A percentile compares a stretch with the other conserved stretches of the same genome.
These are phyloP conservation scores for Theileria luwenshuni DNA, from an alignment of 169 alveolate species.

Conservation along the genomic window DNA sequence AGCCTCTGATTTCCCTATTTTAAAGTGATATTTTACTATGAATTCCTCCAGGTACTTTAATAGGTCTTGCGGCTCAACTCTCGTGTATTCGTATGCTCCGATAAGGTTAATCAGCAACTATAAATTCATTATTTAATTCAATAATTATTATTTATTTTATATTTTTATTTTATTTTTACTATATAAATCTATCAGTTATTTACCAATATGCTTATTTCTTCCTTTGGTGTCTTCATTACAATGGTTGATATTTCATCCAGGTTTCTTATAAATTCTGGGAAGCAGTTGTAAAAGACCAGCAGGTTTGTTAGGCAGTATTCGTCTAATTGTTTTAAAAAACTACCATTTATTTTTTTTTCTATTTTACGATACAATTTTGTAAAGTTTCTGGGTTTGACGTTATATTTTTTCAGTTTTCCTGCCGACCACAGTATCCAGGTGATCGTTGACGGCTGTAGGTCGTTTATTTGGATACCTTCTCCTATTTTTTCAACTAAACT, in stretches of 20 bases:
- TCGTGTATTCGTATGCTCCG: not conserved
- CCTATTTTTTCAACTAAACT: not conserved
- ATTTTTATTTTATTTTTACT: too few relatives aligned
- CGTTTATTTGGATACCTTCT: not conserved
- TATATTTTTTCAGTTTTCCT: too few relatives aligned
- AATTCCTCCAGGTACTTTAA: not conserved
- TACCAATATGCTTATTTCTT: not conserved
- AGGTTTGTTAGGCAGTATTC: not conserved
- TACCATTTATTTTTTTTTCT: too few relatives aligned
- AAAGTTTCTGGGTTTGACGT: too few relatives aligned
- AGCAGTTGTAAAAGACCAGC: not conserved
- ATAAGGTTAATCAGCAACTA: not conserved
- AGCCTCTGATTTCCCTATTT: slow-evolving; percentile 1
- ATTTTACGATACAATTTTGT: too few relatives aligned
- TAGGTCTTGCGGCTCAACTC: not conserved
- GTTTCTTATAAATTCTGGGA: not conserved
- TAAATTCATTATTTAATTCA: too few relatives aligned
- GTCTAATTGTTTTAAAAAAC: not conserved
- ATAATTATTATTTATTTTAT: too few relatives aligned
- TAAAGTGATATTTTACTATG: not conserved
- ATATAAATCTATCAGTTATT: too few relatives aligned
- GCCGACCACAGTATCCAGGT: not conserved
- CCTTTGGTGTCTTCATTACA: not conserved
- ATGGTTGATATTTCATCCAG: not conserved
- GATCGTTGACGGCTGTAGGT: not conserved